Percentiles rank a stretch among this genome's conserved stretches.
Evolutionary conservation across 371 early-diverging fungal species (phyloP).

Genomic region (Mucor plumbeus): DNA sequence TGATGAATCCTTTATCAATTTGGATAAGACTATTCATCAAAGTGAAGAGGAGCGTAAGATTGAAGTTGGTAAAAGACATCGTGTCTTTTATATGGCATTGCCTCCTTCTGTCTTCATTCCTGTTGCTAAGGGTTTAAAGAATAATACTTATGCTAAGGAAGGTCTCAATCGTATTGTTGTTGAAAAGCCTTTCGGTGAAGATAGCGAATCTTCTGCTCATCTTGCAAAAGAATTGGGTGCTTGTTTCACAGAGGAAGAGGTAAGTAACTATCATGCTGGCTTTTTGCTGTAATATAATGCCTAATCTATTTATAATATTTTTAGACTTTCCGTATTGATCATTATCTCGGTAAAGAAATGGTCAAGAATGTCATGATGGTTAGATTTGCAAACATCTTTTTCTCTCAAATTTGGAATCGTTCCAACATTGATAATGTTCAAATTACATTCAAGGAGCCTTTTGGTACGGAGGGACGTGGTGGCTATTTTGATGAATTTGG

Average conservation of each 20-base stretch:
- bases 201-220: conserved; percentile 75
- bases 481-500: conserved; percentile 99
- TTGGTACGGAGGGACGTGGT: conserved; percentile 98
- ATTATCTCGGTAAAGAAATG: conserved; percentile 99
- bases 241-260: conserved; percentile 83
- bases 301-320: too few species aligned
- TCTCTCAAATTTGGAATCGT: conserved; percentile 92
- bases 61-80: conserved; percentile 30
- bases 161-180: conserved; percentile 84
- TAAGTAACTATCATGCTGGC: conserved; percentile 15
- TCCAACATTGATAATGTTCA: conserved; percentile 91
- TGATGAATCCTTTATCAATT: conserved; percentile 68
- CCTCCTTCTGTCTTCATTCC: conserved; percentile 95
- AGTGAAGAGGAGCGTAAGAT: conserved; percentile 49
- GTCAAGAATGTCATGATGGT: conserved; percentile 80
- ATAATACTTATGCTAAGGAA: conserved; percentile 62
- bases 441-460: conserved; percentile 97
- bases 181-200: conserved; percentile 99
- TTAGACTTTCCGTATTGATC: conserved; percentile 96
- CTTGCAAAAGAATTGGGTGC: conserved; percentile 76
- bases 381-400: conserved; percentile 94
- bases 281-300: too few species aligned
- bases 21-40: conserved; percentile 65
- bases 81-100: conserved; percentile 93
- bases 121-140: conserved; percentile 79